Base-by-base conservation (phyloP, 176 grass and related monocot genomes). In the Tillandsia leiboldiana region DNA sequence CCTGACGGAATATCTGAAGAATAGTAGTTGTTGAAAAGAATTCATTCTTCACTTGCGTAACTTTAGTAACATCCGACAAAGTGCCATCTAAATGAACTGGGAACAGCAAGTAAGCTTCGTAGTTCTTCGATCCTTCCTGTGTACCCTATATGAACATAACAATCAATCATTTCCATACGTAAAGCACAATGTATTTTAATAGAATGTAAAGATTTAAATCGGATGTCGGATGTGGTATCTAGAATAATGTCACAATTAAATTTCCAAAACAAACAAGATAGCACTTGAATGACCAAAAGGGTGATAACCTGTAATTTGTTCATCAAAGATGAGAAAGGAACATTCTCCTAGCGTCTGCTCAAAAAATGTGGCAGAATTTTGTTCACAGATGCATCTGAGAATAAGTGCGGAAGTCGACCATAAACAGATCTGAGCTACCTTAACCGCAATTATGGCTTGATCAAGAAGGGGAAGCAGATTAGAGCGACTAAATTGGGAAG, bases 391-490 rank as follows among this genome's bases (percentile, higher is more conserved):
- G 52, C 9, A 54, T 54, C 15, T 54, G n/a, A 56, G 53, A 66
- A 80, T 50, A 7, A 56, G 56, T 11, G 62, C 4, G 26, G 74
- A 75, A 22, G 17, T 48, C 26, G 6, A 20, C 51, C 10, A 64
- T 42, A 48, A 10, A 65, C 50, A 81, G 22, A 11, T 11, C 27
- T 26, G 63, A 63, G 70, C 53, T 80, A 87, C 91, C 87, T 96
- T 96, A 26, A 90, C 68, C 15, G 82, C 65, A 83, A 96, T 85
- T 71, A 96, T 88, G 20, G 84, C 79, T 50, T 96, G 83, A 70
- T 96, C 91, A 51, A 96, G 76, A 77, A 96, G 87, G 26, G 91
- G 91, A 83, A 96, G 91, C 64, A 96, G 72, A 91, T 96, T 96
- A 72, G 91, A 79, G 81, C 91, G 91, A 59, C 79, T 91, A 73